Base-by-base conservation (phyloP, 176 grass and related monocot genomes). In the Alopecurus myosuroides region DNA sequence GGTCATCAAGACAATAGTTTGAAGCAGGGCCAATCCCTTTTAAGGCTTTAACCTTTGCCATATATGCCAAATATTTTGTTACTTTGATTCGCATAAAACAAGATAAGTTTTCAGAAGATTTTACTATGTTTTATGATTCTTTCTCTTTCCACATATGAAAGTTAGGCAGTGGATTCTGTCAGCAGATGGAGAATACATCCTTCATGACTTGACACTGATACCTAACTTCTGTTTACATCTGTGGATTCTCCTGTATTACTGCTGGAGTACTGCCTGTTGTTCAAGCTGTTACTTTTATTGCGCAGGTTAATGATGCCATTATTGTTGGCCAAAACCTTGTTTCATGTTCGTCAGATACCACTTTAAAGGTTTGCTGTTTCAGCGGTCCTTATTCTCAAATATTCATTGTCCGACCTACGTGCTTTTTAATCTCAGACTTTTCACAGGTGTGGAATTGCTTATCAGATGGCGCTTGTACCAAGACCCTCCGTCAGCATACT, bases 261-360 rank as follows among this genome's bases (percentile, higher is more conserved):
- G 34, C 14, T 60, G 4, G 40, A 68, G 17, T 76, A 31, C 45
- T 53, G 61, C 69, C 25, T 65, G 11, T 78, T 46, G 6, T 76
- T 75, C 49, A 80, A 84, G 18, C 69, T 26, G 23, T 46, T 77
- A 61, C 37, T 26, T 36, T 84, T 70, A 33, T 84, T 81, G 45
- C 85, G 87, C 83, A 99, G 97, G 93, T 99, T 82, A 99, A 96
- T 85, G 93, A 99, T 99, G 88, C 91, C 29, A 88, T 99, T 82
- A 70, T 96, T 64, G 86, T 92, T 84, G 91, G 91, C 67, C 87
- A 91, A 64, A 92, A 87, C 85, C 93, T 99, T 68, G 97, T 99
- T 86, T 99, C 97, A 57, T 99, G 93, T 88, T 99, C 97, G 51
- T 99, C 97, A 81, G 93, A 99, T 65, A 91, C 93, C 50, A 99